Evolutionary conservation across 2,329 filamentous ascomycete species (phyloP).

Genomic region (Trichoderma sp.): DNA sequence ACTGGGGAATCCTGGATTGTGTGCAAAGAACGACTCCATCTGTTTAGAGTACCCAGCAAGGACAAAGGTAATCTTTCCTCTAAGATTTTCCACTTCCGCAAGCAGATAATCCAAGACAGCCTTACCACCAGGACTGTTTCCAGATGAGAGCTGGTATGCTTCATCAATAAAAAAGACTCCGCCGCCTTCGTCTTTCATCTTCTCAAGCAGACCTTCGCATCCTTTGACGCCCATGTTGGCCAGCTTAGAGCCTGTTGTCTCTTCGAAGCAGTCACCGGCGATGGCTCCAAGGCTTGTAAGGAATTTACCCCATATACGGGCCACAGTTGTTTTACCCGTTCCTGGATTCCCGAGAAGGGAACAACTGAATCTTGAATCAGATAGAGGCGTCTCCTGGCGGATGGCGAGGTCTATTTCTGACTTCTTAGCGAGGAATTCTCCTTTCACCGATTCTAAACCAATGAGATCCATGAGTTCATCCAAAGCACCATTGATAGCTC

Average conservation of each 20-base stretch:
- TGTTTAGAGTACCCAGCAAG: slow-evolving; percentile 73
- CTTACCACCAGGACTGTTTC: slow-evolving; percentile 59
- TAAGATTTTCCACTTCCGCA: slow-evolving; percentile 71
- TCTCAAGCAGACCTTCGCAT: slow-evolving; percentile 54
- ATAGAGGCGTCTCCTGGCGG: slow-evolving; percentile 60
- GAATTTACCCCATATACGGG: slow-evolving; percentile 69
- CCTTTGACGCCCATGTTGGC: slow-evolving; percentile 64
- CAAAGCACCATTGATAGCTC: slow-evolving; percentile 55
- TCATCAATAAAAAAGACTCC: slow-evolving; percentile 80
- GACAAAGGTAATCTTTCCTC: slow-evolving; percentile 71
- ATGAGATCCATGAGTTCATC: slow-evolving; percentile 72
- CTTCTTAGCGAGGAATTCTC: slow-evolving; percentile 65
- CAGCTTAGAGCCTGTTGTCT: slow-evolving; percentile 70
- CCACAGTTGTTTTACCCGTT: slow-evolving; percentile 80
- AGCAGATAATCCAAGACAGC: slow-evolving; percentile 72
- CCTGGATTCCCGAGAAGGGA: slow-evolving; percentile 74
- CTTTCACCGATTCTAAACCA: slow-evolving; percentile 71
- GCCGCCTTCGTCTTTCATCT: slow-evolving; percentile 60
- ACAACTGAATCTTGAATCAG: slow-evolving; percentile 63
- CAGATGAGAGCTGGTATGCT: slow-evolving; percentile 71
- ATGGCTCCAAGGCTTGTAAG: slow-evolving; percentile 65
- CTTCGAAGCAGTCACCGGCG: slow-evolving; percentile 62
- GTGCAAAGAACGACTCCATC: slow-evolving; percentile 77
- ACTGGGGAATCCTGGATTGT: slow-evolving; percentile 72
- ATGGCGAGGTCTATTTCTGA: slow-evolving; percentile 60